These are phyloP conservation scores for Nakaseomyces delphensis DNA, from an alignment of 1,139 yeast species.

Conservation along the genomic window DNA sequence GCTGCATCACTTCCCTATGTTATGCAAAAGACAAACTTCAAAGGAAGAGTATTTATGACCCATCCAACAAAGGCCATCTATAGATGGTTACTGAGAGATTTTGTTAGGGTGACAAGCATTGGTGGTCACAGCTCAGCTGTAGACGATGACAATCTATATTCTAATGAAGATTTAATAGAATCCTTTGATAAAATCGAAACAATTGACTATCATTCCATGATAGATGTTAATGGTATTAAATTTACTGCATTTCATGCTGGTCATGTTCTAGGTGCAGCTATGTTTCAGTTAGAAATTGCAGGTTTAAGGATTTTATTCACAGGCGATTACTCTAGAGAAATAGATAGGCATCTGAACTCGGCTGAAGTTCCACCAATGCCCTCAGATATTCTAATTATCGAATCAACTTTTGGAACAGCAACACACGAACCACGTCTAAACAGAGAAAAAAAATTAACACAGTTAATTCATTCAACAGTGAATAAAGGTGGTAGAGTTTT, in stretches of 20 bases:
- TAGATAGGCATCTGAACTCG: conserved; percentile 86
- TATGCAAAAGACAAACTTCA: conserved; percentile 91
- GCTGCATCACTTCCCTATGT: conserved; percentile 97
- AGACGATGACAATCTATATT: conserved; percentile 52
- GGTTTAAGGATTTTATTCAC: conserved; percentile 85
- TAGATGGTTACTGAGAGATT: conserved; percentile 89
- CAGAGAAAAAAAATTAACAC: conserved; percentile 73
- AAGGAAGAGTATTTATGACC: conserved; percentile 96
- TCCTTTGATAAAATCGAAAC: conserved; percentile 90
- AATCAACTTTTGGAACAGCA: conserved; percentile 96
- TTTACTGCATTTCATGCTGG: conserved; percentile 99
- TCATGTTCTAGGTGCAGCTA: conserved; percentile 96
- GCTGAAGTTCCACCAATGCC: conserved; percentile 89
- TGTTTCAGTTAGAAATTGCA: conserved; percentile 92
- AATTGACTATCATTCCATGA: conserved; percentile 88
- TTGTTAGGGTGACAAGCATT: conserved; percentile 80
- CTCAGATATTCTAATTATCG: conserved; percentile 88
- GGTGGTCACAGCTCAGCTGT: conserved; percentile 40
- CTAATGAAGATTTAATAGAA: conserved; percentile 81
- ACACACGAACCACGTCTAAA: conserved; percentile 87
- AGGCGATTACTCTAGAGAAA: conserved; percentile 94
- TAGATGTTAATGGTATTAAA: conserved; percentile 78
- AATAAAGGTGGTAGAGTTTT: conserved; percentile 86
- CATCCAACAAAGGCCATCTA: conserved; percentile 98
- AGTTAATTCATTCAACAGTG: conserved; percentile 73